phyloP scores from a whole-genome alignment of 2,329 filamentous ascomycete species.

The Knufia fluminis region DNA sequence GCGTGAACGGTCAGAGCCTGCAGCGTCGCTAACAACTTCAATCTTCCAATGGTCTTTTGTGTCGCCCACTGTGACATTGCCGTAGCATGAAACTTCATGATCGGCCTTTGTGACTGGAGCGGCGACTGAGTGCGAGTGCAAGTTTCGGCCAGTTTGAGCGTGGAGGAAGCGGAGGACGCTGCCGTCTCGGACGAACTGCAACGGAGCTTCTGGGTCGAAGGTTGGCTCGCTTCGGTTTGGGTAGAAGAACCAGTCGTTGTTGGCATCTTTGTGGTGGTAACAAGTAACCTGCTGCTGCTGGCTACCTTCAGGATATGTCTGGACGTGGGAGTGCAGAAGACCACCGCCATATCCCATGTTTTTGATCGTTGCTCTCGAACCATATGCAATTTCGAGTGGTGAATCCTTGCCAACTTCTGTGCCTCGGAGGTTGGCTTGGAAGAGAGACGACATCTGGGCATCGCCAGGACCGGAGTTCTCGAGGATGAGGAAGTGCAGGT shows the following conservation, averaged over 20 bases:
- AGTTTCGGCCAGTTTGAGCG: slow-evolving; percentile 88
- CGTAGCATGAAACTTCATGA: slow-evolving; percentile 90
- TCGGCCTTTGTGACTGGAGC: slow-evolving; percentile 85
- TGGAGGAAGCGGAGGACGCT: slow-evolving; percentile 80
- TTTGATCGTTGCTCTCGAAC: slow-evolving; percentile 86
- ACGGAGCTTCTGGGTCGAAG: slow-evolving; percentile 61
- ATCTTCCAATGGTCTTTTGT: slow-evolving; percentile 96
- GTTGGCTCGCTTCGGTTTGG: slow-evolving; percentile 72
- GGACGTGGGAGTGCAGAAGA: slow-evolving; percentile 41
- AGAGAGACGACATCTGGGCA: slow-evolving; percentile 99
- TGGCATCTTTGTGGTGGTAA: slow-evolving; percentile 98
- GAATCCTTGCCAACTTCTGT: slow-evolving; percentile 92
- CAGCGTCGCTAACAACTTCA: slow-evolving; percentile 83
- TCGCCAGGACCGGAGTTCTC: slow-evolving; percentile 92
- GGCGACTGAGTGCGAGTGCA: slow-evolving; percentile 85
- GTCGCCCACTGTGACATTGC: slow-evolving; percentile 89
- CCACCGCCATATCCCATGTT: slow-evolving; percentile 99
- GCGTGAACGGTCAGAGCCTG: slow-evolving; percentile 72
- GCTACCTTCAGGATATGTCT: slow-evolving; percentile 23
- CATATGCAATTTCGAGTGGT: slow-evolving; percentile 80
- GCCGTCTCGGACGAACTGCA: slow-evolving; percentile 67
- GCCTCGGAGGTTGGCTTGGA: slow-evolving; percentile 91
- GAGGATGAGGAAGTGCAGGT: slow-evolving; percentile 84
- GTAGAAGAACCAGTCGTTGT: slow-evolving; percentile 99
- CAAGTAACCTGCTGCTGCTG: slow-evolving; percentile 94